phyloP scores from a whole-genome alignment of 805 yeast species.

The Suhomyces prunicola region DNA sequence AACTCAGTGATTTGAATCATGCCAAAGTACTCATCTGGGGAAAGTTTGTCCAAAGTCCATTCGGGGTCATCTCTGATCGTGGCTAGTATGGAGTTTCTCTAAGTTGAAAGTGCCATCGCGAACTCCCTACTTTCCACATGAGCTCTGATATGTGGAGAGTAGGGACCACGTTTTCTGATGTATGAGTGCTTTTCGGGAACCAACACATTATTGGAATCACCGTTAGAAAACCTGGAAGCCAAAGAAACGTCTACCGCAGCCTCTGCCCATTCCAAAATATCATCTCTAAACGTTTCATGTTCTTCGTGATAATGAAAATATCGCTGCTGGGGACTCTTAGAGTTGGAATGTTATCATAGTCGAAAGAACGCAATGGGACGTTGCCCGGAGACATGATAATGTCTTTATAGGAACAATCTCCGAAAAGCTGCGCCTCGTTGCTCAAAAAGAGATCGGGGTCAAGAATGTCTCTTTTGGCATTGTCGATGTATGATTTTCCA shows the following conservation, averaged over 20 bases:
- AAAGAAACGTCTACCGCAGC: slow-evolving; percentile 30
- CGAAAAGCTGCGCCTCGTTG: slow-evolving; percentile 7
- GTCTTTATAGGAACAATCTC: slow-evolving; percentile 11
- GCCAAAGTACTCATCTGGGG: slow-evolving; percentile 18
- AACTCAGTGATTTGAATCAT: slow-evolving; percentile 20
- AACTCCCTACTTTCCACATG: slow-evolving; percentile 35
- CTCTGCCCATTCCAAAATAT: slow-evolving; percentile 32
- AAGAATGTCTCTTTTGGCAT: slow-evolving; percentile 13
- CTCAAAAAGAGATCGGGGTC: not conserved
- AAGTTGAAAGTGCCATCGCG: slow-evolving; percentile 29
- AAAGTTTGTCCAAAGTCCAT: slow-evolving; percentile 5
- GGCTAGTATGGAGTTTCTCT: slow-evolving; percentile 22
- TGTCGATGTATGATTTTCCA: slow-evolving; percentile 35
- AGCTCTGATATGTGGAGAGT: slow-evolving; percentile 19
- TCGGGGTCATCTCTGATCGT: slow-evolving; percentile 7
- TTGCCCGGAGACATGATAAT: slow-evolving; percentile 27
- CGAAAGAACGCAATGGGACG: slow-evolving; percentile 26
- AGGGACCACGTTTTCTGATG: slow-evolving; percentile 10
- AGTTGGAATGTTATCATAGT: slow-evolving; percentile 16
- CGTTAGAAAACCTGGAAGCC: slow-evolving; percentile 18
- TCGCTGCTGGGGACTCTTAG: not conserved
- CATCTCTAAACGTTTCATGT: slow-evolving; percentile 40
- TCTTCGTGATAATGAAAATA: slow-evolving; percentile 30
- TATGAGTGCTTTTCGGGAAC: slow-evolving; percentile 9
- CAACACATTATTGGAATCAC: slow-evolving; percentile 20